Percentiles rank a stretch among this genome's conserved stretches.
phyloP scores from a whole-genome alignment of 2,329 filamentous ascomycete species.

The Neobulgaria alba region DNA sequence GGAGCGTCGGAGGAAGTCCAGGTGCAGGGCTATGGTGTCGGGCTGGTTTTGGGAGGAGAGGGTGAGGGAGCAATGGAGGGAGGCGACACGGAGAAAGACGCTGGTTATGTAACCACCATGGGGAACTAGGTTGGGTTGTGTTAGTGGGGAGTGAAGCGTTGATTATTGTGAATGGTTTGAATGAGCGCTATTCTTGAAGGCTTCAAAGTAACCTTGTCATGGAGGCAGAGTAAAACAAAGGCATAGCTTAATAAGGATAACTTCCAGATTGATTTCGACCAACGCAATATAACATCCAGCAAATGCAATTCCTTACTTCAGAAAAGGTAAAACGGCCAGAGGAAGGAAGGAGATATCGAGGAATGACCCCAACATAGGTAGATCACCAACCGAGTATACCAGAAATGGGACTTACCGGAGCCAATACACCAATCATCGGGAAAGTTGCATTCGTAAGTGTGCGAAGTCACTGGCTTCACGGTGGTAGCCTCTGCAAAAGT shows the following conservation, averaged over 20 bases:
- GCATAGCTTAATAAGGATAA: no score
- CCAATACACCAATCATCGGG: conserved; percentile 57
- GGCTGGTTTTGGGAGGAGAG: conserved; percentile 50
- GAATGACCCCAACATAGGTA: no score
- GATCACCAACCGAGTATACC: not conserved
- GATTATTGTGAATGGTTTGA: no score
- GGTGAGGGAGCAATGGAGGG: conserved; percentile 49
- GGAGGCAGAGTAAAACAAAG: no score
- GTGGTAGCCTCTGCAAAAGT: conserved; percentile 40
- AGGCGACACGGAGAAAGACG: conserved; percentile 50
- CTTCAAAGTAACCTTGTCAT: no score
- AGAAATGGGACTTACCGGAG: conserved; percentile 37
- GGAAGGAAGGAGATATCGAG: no score
- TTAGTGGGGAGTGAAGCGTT: no score
- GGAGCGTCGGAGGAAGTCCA: conserved; percentile 58
- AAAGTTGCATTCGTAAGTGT: conserved; percentile 50
- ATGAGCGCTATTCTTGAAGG: no score
- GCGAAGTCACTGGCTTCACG: conserved; percentile 40
- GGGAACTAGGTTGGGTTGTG: conserved; percentile 41
- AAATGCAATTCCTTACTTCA: no score
- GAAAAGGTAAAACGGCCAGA: no score
- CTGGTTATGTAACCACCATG: conserved; percentile 64
- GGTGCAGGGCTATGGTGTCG: conserved; percentile 54
- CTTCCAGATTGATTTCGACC: no score
- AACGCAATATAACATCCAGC: no score